Percentiles rank a stretch among this genome's conserved stretches.
phyloP scores from a whole-genome alignment of 306 rosid species.

The Elaeagnus macrophylla region DNA sequence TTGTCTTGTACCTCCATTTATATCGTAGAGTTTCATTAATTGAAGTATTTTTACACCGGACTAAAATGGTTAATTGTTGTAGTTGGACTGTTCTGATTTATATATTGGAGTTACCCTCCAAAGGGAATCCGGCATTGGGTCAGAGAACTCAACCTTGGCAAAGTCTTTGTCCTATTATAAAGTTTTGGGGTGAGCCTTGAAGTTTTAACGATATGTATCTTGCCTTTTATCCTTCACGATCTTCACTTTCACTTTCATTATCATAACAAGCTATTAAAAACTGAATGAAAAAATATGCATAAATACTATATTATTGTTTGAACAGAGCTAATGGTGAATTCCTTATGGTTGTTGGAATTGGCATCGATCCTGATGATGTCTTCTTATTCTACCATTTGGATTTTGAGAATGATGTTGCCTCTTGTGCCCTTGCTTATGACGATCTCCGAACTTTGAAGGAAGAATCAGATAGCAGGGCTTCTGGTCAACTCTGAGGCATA shows the following conservation, averaged over 20 bases:
- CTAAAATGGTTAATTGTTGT: not conserved
- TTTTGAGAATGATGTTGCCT: constrained; percentile 18
- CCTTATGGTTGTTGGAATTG: constrained; percentile 21
- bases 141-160: not conserved
- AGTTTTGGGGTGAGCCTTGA: constrained; percentile 20
- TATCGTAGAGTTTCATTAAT: not conserved
- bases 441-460: constrained; percentile 8
- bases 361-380: constrained; percentile 21
- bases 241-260: no score
- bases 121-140: constrained; percentile 7
- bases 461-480: not conserved
- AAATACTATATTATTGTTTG: no score
- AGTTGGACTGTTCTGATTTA: constrained; percentile 16
- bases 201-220: no score
- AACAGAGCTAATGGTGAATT: constrained; percentile 14
- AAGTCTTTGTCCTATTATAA: constrained; percentile 15
- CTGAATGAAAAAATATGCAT: no score
- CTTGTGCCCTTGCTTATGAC: not conserved
- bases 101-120: constrained; percentile 25
- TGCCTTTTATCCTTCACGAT: no score
- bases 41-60: not conserved
- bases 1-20: not conserved
- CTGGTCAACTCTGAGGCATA: not conserved
- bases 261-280: no score
- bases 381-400: constrained; percentile 28